These are phyloP conservation scores for Triticum monococcum DNA, from an alignment of 176 grass and related monocot genomes.

Conservation along the genomic window DNA sequence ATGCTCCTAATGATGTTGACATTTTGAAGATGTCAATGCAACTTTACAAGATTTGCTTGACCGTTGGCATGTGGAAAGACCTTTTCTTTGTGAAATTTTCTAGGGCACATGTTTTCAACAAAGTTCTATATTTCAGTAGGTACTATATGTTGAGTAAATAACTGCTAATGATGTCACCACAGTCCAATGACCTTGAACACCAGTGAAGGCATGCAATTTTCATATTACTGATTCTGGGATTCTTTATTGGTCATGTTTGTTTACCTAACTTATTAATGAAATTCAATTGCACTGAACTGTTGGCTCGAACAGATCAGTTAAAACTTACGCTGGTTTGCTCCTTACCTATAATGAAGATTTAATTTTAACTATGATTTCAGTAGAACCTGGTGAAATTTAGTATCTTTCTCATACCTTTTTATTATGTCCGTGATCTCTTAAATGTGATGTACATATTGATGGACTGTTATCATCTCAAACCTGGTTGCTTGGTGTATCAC, in stretches of 20 bases:
- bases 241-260: neutral
- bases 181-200: neutral
- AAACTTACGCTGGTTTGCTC: neutral
- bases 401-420: neutral
- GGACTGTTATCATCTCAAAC: conserved; percentile 13
- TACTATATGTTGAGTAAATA: neutral
- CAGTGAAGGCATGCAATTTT: neutral
- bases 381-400: neutral
- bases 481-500: neutral
- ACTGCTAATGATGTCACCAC: neutral
- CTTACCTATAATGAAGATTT: conserved; percentile 4
- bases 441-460: conserved; percentile 1
- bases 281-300: neutral
- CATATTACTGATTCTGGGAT: neutral
- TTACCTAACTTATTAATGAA: neutral
- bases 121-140: neutral
- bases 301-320: neutral
- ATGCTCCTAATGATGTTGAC: neutral
- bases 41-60: conserved; percentile 3
- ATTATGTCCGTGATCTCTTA: neutral
- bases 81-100: conserved; percentile 23
- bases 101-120: neutral
- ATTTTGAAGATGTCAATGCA: neutral
- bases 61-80: neutral
- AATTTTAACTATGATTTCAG: neutral